A percentile compares a stretch with the other conserved stretches of the same genome.
Conservation (phyloP, 495 filamentous ascomycete genomes). For the Penicillium diatomitis region DNA sequence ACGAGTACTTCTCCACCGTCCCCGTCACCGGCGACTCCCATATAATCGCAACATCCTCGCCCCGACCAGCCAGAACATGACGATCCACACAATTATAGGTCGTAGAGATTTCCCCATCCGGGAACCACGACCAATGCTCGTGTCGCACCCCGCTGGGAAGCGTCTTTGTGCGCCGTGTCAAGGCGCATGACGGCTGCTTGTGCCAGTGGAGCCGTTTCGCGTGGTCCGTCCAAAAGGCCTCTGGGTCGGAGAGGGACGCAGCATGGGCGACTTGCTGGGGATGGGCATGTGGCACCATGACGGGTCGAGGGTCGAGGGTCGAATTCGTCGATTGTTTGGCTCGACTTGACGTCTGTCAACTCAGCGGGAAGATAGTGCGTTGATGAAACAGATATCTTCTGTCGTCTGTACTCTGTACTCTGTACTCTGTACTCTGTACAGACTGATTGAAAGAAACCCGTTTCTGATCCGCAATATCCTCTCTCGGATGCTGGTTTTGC, state of each 20-base stretch:
- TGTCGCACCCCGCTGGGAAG: conserved; percentile 41
- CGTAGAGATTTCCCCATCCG: conserved; percentile 80
- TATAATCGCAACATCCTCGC: conserved; percentile 64
- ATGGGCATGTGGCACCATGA: conserved; percentile 26
- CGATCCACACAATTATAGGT: conserved; percentile 86
- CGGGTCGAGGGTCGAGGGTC: neutral
- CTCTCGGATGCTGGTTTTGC: too few species aligned
- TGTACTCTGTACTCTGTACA: too few species aligned
- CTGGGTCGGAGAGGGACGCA: conserved; percentile 43
- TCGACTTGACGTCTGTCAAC: too few species aligned
- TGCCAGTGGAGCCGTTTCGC: conserved; percentile 74
- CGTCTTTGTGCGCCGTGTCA: conserved; percentile 36
- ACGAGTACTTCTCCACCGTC: conserved; percentile 63
- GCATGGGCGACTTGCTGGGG: conserved; percentile 31
- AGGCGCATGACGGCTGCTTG: conserved; percentile 46
- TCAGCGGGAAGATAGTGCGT: neutral
- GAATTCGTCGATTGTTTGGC: neutral
- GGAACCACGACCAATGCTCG: conserved; percentile 77
- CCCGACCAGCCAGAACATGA: conserved; percentile 69
- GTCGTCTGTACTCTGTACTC: too few species aligned
- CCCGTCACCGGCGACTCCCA: conserved; percentile 84
- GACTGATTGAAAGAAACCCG: too few species aligned
- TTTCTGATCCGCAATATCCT: too few species aligned
- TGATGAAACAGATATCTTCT: neutral
- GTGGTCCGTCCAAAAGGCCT: conserved; percentile 69